These are phyloP conservation scores for Solanum peruvianum DNA, from an alignment of 257 asterid species.

Conservation along the genomic window DNA sequence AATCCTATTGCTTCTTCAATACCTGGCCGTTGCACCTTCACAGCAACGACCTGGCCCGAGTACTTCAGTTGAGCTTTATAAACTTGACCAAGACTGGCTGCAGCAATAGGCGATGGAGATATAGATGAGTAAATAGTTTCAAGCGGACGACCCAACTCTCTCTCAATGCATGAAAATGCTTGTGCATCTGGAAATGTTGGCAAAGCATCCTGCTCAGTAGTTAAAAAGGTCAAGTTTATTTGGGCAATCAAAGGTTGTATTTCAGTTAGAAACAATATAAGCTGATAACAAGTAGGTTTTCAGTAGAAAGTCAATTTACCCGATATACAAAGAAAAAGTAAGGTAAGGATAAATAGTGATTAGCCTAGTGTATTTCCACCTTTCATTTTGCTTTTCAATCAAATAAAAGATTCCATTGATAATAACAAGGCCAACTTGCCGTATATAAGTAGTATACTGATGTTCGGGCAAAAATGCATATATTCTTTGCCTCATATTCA, in stretches of 20 bases:
- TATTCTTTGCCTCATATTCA: not conserved
- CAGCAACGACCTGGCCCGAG: slow-evolving; percentile 89
- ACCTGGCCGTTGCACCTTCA: slow-evolving; percentile 97
- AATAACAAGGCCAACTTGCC: not conserved
- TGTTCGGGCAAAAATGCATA: not conserved
- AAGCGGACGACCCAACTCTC: slow-evolving; percentile 64
- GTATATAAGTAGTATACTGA: not conserved
- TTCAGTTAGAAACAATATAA: not conserved
- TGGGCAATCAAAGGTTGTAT: not conserved
- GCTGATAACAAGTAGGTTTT: not conserved
- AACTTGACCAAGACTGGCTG: slow-evolving; percentile 98
- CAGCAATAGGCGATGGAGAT: slow-evolving; percentile 95
- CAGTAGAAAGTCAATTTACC: not conserved
- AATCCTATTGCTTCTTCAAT: slow-evolving; percentile 90
- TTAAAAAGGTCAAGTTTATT: not conserved
- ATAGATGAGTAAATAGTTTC: slow-evolving; percentile 71
- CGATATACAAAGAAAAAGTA: not conserved
- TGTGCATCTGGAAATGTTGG: slow-evolving; percentile 97
- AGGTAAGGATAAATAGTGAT: not conserved
- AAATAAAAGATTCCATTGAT: not conserved
- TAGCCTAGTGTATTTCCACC: not conserved
- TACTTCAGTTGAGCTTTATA: slow-evolving; percentile 82
- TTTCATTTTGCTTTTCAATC: not conserved
- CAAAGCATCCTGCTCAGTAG: slow-evolving; percentile 71
- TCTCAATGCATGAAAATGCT: slow-evolving; percentile 93